Evolutionary conservation across 179 eudicot genomes (phyloP), one percentile per base, ranked within the genome.

Genomic region (Beta lomatogona): DNA sequence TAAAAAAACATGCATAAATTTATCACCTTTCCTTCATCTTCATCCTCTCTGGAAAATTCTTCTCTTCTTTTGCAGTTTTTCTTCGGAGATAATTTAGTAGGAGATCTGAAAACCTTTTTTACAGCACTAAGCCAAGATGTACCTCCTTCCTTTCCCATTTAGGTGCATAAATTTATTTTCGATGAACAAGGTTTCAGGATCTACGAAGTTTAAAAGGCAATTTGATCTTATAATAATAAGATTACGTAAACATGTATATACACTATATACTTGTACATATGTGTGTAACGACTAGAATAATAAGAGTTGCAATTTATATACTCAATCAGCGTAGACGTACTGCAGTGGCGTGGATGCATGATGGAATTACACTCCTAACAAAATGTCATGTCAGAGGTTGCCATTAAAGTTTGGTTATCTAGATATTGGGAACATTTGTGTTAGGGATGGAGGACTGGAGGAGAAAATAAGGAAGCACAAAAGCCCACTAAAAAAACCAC

Each of bases 71-170:
- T 77, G 57, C 80, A 77, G 64, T 36, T 22, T 71, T 82, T 82
- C 66, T 82, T 81, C 0, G 84, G 76, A 25, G 80, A 67, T 7
- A 50, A n/a, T 70, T 82, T 82, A 7, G 81, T 85, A 11, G 97
- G 92, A 82, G 94, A 91, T 67, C 90, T 81, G 80, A 92, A 91
- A 67, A 91, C 97, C 80, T 89, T 89, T 76, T 91, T 92, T 5
- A 92, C 93, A 7, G 86, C 89, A 0, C 88, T 88, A 65, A 92
- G 73, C 97, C 97, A 92, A 44, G 93, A 87, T 54, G 36, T 80
- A 69, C 88, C 77, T 55, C 87, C 89, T 53, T 88, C 83, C 81
- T 86, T 92, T 5, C 90, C 89, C 91, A 89, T 88, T 57, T 52
- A 25, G 52, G 15, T 18, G 65, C 65, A 75, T 36, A 54, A 73